Conservation (phyloP, 176 grass and related monocot species). For the Puya raimondii region DNA sequence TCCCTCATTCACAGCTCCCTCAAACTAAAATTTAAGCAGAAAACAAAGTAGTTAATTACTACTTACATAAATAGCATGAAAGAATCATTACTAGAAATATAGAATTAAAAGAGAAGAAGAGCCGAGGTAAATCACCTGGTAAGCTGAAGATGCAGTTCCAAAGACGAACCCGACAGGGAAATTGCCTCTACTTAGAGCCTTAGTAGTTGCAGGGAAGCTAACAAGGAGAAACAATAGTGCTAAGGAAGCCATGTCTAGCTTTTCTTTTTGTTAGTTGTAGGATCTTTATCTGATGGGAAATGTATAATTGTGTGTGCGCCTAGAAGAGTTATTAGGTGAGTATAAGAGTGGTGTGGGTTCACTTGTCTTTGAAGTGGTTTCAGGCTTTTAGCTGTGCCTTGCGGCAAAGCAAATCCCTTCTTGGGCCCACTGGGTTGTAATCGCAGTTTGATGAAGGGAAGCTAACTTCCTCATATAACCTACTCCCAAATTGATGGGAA, state of each 20-base stretch:
- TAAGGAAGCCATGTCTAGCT: conserved; percentile 36
- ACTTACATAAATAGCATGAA: conserved; percentile 4
- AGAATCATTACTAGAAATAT: neutral
- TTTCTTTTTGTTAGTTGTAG: conserved; percentile 14
- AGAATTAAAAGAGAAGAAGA: neutral
- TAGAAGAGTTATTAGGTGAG: neutral
- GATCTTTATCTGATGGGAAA: neutral
- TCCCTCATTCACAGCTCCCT: conserved; percentile 82
- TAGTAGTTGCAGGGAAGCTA: conserved; percentile 32
- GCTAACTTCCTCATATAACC: neutral
- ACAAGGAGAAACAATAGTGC: conserved; percentile 35
- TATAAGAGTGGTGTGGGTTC: neutral
- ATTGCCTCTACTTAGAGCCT: conserved; percentile 63
- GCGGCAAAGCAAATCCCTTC: neutral
- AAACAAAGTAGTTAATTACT: neutral
- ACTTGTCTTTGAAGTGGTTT: neutral
- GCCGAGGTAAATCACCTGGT: conserved; percentile 32
- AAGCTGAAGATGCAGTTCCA: conserved; percentile 93
- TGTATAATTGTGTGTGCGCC: neutral
- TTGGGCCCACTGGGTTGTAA: neutral
- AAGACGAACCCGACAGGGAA: conserved; percentile 84
- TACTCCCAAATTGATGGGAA: neutral
- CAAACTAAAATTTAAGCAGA: conserved; percentile 46
- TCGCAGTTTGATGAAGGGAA: conserved; percentile 11
- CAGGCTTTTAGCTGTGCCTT: neutral